These are phyloP conservation scores for Hamigera avellanea DNA, from an alignment of 495 filamentous ascomycete genomes.

Conservation along the genomic window DNA sequence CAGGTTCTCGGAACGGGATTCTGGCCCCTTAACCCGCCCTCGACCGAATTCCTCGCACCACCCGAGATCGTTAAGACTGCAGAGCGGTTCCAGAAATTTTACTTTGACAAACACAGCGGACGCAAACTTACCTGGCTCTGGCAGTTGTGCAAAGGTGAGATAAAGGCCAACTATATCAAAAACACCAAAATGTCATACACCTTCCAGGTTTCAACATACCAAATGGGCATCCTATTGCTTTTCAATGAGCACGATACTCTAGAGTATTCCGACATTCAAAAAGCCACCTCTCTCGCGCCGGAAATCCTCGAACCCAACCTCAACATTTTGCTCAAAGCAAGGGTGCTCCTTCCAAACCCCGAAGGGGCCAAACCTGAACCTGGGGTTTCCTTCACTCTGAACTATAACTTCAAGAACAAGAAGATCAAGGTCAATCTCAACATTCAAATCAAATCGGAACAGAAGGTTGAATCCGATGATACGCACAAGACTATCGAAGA, in stretches of 20 bases:
- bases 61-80: constrained; percentile 74
- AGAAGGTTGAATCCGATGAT: constrained; percentile 88
- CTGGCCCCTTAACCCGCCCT: constrained; percentile 84
- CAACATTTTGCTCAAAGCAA: constrained; percentile 77
- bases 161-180: constrained; percentile 87
- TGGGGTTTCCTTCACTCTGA: constrained; percentile 66
- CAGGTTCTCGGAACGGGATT: constrained; percentile 92
- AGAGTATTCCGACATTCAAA: constrained; percentile 75
- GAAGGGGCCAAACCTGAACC: constrained; percentile 65
- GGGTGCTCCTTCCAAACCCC: constrained; percentile 59
- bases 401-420: constrained; percentile 94
- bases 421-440: constrained; percentile 96
- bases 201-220: constrained; percentile 94
- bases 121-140: constrained; percentile 96
- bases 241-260: constrained; percentile 89
- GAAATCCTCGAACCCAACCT: constrained; percentile 81
- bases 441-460: constrained; percentile 84
- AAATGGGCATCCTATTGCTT: constrained; percentile 92
- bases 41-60: constrained; percentile 76
- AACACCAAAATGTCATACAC: constrained; percentile 82
- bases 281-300: constrained; percentile 61
- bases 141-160: constrained; percentile 95
- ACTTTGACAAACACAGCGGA: constrained; percentile 89
- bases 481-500: constrained; percentile 99
- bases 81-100: constrained; percentile 82